Conservation (phyloP, 1,284 basidiomycete genomes). For the Chalciporus sp. region DNA sequence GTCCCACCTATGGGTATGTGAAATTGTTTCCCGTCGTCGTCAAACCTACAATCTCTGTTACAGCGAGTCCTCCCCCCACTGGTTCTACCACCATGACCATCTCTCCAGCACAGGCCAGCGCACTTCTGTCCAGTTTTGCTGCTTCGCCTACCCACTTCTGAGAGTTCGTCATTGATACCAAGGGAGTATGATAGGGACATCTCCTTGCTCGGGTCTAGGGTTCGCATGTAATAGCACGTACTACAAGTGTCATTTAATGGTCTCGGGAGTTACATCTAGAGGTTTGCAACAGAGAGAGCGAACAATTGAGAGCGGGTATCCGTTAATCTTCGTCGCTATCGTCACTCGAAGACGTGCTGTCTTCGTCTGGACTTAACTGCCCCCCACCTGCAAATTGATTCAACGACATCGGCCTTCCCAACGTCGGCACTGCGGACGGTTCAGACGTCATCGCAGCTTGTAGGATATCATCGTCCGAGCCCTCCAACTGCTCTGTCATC, state of each 20-base stretch:
- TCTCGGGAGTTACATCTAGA: conserved; percentile 8
- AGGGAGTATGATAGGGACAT: neutral
- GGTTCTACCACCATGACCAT: conserved; percentile 11
- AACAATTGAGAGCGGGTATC: neutral
- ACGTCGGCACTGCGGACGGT: conserved; percentile 21
- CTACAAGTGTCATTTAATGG: conserved; percentile 1
- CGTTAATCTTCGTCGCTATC: conserved; percentile 67
- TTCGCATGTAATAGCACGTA: neutral
- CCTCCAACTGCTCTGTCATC: conserved; percentile 47
- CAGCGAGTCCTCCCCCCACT: conserved; percentile 3
- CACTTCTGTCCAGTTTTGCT: conserved; percentile 13
- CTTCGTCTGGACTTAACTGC: conserved; percentile 47
- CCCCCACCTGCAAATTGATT: conserved; percentile 51
- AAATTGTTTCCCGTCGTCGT: neutral
- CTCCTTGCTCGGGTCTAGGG: neutral
- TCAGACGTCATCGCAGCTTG: conserved; percentile 45
- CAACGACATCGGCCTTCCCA: conserved; percentile 52
- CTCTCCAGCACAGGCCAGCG: conserved; percentile 15
- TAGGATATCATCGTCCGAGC: conserved; percentile 41
- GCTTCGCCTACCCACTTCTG: conserved; percentile 1
- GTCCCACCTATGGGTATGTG: conserved; percentile 26
- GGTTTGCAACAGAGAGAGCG: conserved; percentile 3
- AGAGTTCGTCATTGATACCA: neutral
- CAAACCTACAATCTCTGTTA: neutral
- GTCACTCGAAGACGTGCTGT: conserved; percentile 65